These are phyloP conservation scores for Gastrodia elata DNA, from an alignment of 106 monocot genomes.

Conservation along the genomic window DNA sequence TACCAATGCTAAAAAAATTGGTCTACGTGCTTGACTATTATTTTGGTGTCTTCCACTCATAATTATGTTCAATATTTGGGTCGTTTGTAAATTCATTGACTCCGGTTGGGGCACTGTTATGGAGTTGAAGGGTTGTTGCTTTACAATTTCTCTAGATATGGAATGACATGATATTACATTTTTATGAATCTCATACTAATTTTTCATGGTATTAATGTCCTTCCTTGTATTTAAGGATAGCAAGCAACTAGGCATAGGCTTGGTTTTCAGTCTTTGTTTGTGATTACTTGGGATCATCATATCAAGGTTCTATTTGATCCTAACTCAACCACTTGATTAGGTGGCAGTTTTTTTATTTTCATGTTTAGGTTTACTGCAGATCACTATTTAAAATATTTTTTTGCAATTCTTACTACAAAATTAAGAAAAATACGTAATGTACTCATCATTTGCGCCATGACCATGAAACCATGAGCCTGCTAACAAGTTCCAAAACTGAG, in stretches of 20 bases:
- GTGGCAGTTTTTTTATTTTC: not conserved
- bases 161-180: not conserved
- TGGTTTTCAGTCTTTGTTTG: not conserved
- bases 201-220: not conserved
- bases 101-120: not conserved
- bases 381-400: too few species aligned
- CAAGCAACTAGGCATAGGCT: not conserved
- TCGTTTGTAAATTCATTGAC: not conserved
- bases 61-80: too few species aligned
- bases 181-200: not conserved
- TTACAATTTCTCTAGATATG: not conserved
- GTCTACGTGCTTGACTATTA: not conserved
- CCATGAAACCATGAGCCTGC: too few species aligned
- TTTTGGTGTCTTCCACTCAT: not conserved
- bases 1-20: not conserved
- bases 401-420: too few species aligned
- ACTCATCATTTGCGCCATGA: too few species aligned
- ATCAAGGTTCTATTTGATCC: not conserved
- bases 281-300: not conserved
- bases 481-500: too few species aligned
- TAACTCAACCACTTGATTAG: not conserved
- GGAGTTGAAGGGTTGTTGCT: not conserved
- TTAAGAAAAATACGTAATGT: too few species aligned
- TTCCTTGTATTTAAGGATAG: not conserved
- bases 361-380: not conserved